Conservation (phyloP, 2,329 filamentous ascomycete species). For the Pseudogymnoascus sp. region DNA sequence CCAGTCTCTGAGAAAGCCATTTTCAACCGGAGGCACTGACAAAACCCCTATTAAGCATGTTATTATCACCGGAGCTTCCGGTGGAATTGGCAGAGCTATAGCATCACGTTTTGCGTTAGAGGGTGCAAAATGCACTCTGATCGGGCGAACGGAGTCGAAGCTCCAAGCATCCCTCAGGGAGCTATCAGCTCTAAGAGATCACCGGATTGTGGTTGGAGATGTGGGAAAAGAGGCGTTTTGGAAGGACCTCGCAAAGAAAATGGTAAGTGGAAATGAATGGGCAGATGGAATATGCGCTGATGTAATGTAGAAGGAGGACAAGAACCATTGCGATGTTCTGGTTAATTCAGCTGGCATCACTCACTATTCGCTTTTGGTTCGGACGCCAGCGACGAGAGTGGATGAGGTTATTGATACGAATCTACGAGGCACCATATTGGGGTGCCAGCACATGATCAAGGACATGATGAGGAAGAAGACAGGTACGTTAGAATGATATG, state of each 20-base stretch:
- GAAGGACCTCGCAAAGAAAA: constrained; percentile 18
- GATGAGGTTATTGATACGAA: constrained; percentile 60
- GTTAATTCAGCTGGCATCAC: constrained; percentile 75
- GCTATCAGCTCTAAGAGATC: constrained; percentile 8
- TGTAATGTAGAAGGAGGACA: not conserved
- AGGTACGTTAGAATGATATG: no score
- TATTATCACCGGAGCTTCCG: constrained; percentile 62
- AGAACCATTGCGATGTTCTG: constrained; percentile 46
- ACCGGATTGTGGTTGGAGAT: constrained; percentile 24
- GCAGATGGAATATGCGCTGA: not conserved
- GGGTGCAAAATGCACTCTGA: constrained; percentile 52
- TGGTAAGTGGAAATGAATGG: constrained; percentile 15
- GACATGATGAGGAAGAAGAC: constrained; percentile 37
- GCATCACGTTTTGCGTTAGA: constrained; percentile 56
- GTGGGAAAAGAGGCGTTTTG: constrained; percentile 23
- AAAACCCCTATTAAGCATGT: constrained; percentile 25
- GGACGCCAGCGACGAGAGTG: constrained; percentile 43
- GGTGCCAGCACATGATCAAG: constrained; percentile 46
- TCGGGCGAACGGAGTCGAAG: constrained; percentile 49
- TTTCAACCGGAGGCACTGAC: not conserved
- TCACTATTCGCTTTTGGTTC: constrained; percentile 55
- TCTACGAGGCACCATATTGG: constrained; percentile 55
- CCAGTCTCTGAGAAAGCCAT: not conserved
- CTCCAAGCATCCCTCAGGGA: constrained; percentile 63
- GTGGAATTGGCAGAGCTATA: constrained; percentile 62